A percentile compares a stretch with the other conserved stretches of the same genome.
phyloP scores from a whole-genome alignment of 2,329 filamentous ascomycete species.

The Grosmannia huntii region DNA sequence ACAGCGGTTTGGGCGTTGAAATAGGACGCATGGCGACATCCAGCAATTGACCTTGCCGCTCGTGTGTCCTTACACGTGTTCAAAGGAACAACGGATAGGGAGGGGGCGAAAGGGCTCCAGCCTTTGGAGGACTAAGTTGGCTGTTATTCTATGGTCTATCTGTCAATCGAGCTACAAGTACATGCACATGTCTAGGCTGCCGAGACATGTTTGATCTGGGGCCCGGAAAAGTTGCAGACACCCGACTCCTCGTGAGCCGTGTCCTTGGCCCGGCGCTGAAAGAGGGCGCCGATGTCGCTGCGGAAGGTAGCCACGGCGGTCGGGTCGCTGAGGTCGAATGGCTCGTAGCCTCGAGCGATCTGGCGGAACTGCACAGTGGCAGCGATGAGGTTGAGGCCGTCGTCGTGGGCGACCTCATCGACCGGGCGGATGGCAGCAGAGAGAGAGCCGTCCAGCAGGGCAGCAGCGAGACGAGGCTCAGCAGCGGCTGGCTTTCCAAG shows the following conservation, averaged over 20 bases:
- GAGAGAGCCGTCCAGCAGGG: slow-evolving; percentile 17
- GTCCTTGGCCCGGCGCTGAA: neutral
- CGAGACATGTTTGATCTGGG: neutral
- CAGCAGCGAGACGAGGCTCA: slow-evolving; percentile 20
- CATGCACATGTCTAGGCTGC: neutral
- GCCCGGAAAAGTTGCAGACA: neutral
- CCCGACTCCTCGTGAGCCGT: neutral
- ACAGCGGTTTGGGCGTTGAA: neutral
- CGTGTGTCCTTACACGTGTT: neutral
- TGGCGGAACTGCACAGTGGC: neutral
- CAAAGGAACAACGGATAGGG: neutral
- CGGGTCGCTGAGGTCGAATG: neutral
- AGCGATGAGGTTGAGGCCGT: neutral
- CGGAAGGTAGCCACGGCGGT: neutral
- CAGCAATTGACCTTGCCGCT: neutral
- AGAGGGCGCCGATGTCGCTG: neutral
- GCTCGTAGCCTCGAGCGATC: neutral
- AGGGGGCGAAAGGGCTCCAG: neutral
- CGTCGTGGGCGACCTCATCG: neutral
- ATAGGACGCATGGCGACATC: neutral
- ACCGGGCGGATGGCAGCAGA: slow-evolving; percentile 2
- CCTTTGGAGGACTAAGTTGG: no score
- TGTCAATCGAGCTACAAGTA: neutral
- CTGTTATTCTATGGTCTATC: neutral
- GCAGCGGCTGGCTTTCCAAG: slow-evolving; percentile 31